Evolutionary conservation across 805 yeast species (phyloP).

Genomic region (Huiozyma naganishii): DNA sequence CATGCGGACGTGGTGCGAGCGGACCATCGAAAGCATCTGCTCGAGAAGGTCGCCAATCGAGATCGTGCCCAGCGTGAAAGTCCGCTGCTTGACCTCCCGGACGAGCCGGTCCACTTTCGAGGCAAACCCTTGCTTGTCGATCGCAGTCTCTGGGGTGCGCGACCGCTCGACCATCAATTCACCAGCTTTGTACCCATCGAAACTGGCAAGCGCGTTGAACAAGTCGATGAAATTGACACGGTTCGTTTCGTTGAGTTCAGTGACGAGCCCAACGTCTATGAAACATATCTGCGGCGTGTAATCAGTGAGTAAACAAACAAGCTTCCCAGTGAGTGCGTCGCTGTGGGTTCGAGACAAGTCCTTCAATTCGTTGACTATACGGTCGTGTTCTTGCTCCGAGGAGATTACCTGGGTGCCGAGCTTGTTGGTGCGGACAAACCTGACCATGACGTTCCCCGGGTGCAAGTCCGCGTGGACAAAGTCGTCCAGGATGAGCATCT

Average conservation of each 20-base stretch:
- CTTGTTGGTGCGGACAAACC: constrained; percentile 44
- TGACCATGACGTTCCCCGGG: constrained; percentile 86
- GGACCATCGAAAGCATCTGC: constrained; percentile 80
- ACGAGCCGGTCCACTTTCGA: constrained; percentile 78
- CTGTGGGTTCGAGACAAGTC: background rate
- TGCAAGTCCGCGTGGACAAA: constrained; percentile 95
- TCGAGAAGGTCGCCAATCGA: constrained; percentile 86
- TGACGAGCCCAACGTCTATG: constrained; percentile 87
- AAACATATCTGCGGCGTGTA: constrained; percentile 81
- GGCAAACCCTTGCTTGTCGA: constrained; percentile 77
- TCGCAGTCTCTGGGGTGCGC: constrained; percentile 85
- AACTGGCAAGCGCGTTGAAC: constrained; percentile 78
- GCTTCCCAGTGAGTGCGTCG: constrained; percentile 4
- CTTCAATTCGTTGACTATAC: background rate
- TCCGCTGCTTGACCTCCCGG: constrained; percentile 67
- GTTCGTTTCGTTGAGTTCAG: constrained; percentile 71
- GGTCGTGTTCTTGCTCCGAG: background rate
- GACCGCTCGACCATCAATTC: constrained; percentile 93
- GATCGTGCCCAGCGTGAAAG: constrained; percentile 85
- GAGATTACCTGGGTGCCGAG: constrained; percentile 18
- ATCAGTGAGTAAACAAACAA: constrained; percentile 47
- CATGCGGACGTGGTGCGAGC: constrained; percentile 92
- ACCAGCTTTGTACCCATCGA: constrained; percentile 92
- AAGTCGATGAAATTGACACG: constrained; percentile 79
- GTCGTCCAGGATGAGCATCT: constrained; percentile 87